Evolutionary conservation across 139 green algal species (phyloP).

Genomic region (Medakamo hakoo): DNA sequence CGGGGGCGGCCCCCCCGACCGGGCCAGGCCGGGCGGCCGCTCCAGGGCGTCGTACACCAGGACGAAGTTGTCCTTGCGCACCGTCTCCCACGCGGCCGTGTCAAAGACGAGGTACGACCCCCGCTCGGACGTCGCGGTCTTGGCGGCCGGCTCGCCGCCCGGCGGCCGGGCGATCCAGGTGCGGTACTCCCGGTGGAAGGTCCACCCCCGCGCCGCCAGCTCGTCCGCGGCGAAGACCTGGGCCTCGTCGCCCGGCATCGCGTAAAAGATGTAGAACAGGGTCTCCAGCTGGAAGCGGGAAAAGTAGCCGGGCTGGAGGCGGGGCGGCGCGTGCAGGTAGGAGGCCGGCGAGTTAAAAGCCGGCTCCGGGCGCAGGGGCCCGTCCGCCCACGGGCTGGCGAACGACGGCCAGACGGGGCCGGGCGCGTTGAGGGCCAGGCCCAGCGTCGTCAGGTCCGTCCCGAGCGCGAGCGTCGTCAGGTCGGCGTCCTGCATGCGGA

Average conservation of each 20-base stretch:
- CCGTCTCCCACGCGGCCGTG: slow-evolving; percentile 61
- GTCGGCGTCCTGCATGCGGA: slow-evolving; percentile 70
- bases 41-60: slow-evolving; percentile 53
- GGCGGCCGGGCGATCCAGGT: slow-evolving; percentile 71
- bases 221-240: slow-evolving; percentile 91
- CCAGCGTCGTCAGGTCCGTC: slow-evolving; percentile 88
- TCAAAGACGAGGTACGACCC: slow-evolving; percentile 90
- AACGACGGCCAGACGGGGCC: slow-evolving; percentile 70
- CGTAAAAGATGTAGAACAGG: slow-evolving; percentile 98
- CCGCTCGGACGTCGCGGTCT: slow-evolving; percentile 64
- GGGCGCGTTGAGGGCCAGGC: slow-evolving; percentile 81
- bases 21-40: slow-evolving; percentile 27
- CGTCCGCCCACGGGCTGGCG: slow-evolving; percentile 68
- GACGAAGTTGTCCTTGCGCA: slow-evolving; percentile 49
- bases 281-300: slow-evolving; percentile 89
- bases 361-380: slow-evolving; percentile 44
- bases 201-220: slow-evolving; percentile 73
- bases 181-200: slow-evolving; percentile 63
- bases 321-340: slow-evolving; percentile 62
- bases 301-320: slow-evolving; percentile 73
- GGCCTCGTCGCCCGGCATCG: slow-evolving; percentile 57
- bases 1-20: slow-evolving; percentile 1
- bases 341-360: slow-evolving; percentile 71
- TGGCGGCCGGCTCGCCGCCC: slow-evolving; percentile 57
- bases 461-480: slow-evolving; percentile 87